Evolutionary conservation across 306 rosid species (phyloP).

Genomic region (Dalbergia cochinchinensis): DNA sequence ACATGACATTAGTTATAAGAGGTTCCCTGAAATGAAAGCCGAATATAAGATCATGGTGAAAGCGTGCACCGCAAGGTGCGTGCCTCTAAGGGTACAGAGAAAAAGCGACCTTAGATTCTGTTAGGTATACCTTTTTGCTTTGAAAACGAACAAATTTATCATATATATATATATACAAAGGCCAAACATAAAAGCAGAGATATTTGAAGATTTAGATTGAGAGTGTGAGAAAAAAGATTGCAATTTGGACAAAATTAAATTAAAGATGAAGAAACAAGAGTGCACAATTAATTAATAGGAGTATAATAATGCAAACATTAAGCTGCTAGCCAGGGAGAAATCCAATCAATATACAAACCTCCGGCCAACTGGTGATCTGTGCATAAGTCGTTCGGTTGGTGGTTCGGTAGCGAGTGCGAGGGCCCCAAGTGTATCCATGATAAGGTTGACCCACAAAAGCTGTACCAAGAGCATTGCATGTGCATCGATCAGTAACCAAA

Average conservation of each 20-base stretch:
- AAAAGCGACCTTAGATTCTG: too few relatives aligned
- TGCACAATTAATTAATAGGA: too few relatives aligned
- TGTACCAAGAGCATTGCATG: slow-evolving; percentile 48
- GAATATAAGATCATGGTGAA: slow-evolving; percentile 42
- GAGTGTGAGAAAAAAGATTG: too few relatives aligned
- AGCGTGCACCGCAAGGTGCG: neutral
- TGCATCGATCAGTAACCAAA: slow-evolving; percentile 22
- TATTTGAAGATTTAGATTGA: too few relatives aligned
- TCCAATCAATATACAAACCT: slow-evolving; percentile 60
- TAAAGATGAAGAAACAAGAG: too few relatives aligned
- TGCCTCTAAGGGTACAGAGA: too few relatives aligned
- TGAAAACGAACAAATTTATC: too few relatives aligned
- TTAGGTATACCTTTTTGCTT: too few relatives aligned
- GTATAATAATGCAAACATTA: neutral
- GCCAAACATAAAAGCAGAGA: too few relatives aligned
- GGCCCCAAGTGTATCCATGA: slow-evolving; percentile 99
- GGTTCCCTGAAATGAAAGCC: slow-evolving; percentile 70
- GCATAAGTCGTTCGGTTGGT: slow-evolving; percentile 91
- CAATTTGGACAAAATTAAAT: too few relatives aligned
- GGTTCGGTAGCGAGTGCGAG: slow-evolving; percentile 99
- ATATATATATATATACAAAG: too few relatives aligned
- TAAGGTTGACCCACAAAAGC: slow-evolving; percentile 98
- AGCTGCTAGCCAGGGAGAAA: slow-evolving; percentile 10
- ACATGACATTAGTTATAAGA: slow-evolving; percentile 96
- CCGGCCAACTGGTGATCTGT: slow-evolving; percentile 90